Evolutionary conservation across 75 land plant species (phyloP).

Genomic region (Picea glauca): DNA sequence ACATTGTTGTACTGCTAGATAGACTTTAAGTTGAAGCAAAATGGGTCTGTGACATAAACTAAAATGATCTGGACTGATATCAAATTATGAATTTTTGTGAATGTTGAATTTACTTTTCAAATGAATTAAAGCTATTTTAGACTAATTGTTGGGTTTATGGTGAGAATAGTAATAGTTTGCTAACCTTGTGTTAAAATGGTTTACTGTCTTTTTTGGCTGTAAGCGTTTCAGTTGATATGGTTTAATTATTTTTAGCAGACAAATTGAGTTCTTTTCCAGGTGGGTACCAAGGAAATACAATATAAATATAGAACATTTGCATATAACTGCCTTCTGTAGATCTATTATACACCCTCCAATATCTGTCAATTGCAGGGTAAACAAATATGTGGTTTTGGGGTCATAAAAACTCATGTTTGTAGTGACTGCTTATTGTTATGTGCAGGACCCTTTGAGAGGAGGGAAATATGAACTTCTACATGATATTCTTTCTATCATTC

Average conservation of each 20-base stretch:
- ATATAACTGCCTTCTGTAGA: not conserved
- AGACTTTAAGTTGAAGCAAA: not conserved
- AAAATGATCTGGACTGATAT: not conserved
- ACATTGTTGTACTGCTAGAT: not conserved
- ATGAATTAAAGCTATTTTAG: not conserved
- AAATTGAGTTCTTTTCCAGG: not conserved
- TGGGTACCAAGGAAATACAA: not conserved
- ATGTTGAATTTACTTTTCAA: not conserved
- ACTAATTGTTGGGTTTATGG: not conserved
- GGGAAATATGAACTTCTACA: constrained; percentile 75
- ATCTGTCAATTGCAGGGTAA: not conserved
- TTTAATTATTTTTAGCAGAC: not conserved
- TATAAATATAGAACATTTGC: not conserved
- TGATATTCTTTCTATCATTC: constrained; percentile 63
- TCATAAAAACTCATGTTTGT: not conserved
- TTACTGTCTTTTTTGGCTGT: not conserved
- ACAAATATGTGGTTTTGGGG: not conserved
- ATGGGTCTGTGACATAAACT: not conserved
- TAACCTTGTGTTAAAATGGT: not conserved
- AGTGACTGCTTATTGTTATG: not conserved
- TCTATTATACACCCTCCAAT: not conserved
- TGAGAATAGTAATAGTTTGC: not conserved
- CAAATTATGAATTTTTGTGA: not conserved
- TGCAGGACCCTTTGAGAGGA: constrained; percentile 96
- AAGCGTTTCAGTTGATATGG: not conserved